A percentile compares a stretch with the other conserved stretches of the same genome.
phyloP scores from a whole-genome alignment of 768 basidiomycete species.

The Leccinum barrowsii region DNA sequence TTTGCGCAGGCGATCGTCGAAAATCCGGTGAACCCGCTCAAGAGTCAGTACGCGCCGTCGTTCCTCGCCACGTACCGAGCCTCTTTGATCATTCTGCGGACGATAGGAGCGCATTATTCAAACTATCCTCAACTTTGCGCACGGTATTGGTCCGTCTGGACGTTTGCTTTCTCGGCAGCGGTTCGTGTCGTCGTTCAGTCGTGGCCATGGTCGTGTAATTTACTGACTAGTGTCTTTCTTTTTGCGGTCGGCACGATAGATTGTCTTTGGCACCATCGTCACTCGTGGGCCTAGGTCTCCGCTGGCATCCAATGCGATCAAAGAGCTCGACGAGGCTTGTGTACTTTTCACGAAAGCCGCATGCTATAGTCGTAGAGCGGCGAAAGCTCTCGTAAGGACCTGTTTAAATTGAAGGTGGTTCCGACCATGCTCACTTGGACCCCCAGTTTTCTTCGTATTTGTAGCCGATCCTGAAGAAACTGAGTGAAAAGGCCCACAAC shows the following conservation, averaged over 20 bases:
- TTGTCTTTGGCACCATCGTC: slow-evolving; percentile 77
- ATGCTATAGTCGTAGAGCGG: slow-evolving; percentile 54
- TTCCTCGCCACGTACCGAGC: slow-evolving; percentile 62
- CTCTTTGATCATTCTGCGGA: slow-evolving; percentile 53
- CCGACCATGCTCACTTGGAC: background rate
- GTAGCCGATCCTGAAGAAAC: slow-evolving; percentile 53
- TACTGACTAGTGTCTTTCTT: slow-evolving; percentile 1
- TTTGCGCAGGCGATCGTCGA: slow-evolving; percentile 72
- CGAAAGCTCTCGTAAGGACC: slow-evolving; percentile 57
- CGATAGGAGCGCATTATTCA: slow-evolving; percentile 46
- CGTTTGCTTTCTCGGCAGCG: slow-evolving; percentile 53
- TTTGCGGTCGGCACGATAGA: slow-evolving; percentile 33
- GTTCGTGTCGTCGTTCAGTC: slow-evolving; percentile 28
- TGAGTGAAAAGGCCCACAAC: slow-evolving; percentile 64
- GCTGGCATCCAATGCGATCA: slow-evolving; percentile 62
- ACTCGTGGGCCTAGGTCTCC: slow-evolving; percentile 69
- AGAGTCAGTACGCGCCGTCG: slow-evolving; percentile 60
- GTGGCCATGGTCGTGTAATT: background rate
- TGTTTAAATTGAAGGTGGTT: background rate
- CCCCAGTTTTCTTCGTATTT: background rate
- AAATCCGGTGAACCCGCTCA: slow-evolving; percentile 60
- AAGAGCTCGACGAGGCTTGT: slow-evolving; percentile 65
- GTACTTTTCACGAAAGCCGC: slow-evolving; percentile 62
- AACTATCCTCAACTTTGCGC: slow-evolving; percentile 45
- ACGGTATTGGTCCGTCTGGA: slow-evolving; percentile 64